Evolutionary conservation across 2,329 filamentous ascomycete species (phyloP), one percentile per base, ranked within the genome.

Genomic region (Colletotrichum euphorbiae): DNA sequence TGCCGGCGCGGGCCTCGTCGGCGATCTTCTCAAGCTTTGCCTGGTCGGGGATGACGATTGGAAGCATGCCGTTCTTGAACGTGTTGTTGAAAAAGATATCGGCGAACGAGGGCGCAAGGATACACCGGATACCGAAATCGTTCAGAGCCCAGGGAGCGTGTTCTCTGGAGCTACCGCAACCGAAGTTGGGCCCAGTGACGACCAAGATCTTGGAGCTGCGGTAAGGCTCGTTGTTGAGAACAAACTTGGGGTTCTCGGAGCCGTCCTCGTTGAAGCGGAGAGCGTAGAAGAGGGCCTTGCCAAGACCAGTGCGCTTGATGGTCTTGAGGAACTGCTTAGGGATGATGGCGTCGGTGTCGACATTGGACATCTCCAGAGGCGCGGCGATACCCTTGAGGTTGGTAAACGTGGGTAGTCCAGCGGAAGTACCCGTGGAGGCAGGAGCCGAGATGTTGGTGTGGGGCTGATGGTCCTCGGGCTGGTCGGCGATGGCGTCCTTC

Each of bases 31-130:
- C 85, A 4, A 98, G 83, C 36, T 87, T 85, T 1, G 81, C 83
- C 72, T 89, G 81, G 78, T 95, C 89, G 36, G 86, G 82, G 76
- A 98, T 91, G 67, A 86, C 82, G 69, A 98, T 89, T 54, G 95
- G 94, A 71, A 98, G 85, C 96, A 98, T 98, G 83, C 95, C 95
- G 84, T 99, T 99, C 87, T 99, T 98, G 88, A 98, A 98, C n/a
- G 92, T 96, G 85, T 99, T 99, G 89, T 97, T 98, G 89, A 95
- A 97, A 89, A 98, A 98, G 80, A 99, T 99, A 77, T 97, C 93
- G 67, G 91, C 92, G 70, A 87, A 89, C 1, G 92, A 94, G 1
- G 93, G 93, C 1, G 95, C 96, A 73, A 98, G 97, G 75, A 98
- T 87, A 78, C 91, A 95, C 77, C 91, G 93, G 83, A 99, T 97